These are phyloP conservation scores for Harrya chromipes DNA, from an alignment of 768 basidiomycete genomes.

Conservation along the genomic window DNA sequence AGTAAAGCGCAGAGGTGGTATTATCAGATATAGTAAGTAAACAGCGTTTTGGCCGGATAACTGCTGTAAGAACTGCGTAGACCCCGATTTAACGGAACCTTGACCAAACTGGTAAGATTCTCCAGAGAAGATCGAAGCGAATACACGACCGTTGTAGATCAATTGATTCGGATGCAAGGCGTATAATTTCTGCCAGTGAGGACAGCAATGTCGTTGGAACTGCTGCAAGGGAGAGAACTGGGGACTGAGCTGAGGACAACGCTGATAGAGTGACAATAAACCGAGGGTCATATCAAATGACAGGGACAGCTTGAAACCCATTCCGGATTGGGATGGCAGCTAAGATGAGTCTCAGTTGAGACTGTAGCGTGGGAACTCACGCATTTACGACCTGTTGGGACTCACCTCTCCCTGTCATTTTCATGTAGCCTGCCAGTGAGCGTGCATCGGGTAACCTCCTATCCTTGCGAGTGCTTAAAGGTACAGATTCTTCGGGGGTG, in stretches of 20 bases:
- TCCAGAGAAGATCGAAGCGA: slow-evolving; percentile 73
- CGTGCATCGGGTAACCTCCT: too few species aligned
- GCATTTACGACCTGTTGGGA: too few species aligned
- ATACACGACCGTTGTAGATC: slow-evolving; percentile 41
- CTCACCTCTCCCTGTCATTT: too few species aligned
- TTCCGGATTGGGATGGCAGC: slow-evolving; percentile 51
- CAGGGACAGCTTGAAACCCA: slow-evolving; percentile 69
- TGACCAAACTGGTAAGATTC: slow-evolving; percentile 68
- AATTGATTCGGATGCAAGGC: slow-evolving; percentile 59
- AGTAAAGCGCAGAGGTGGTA: slow-evolving; percentile 18
- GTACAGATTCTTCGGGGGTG: too few species aligned
- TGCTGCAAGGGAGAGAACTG: slow-evolving; percentile 56
- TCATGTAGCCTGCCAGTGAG: too few species aligned
- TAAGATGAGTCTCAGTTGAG: slow-evolving; percentile 15
- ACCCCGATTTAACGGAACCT: slow-evolving; percentile 47
- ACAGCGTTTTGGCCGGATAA: slow-evolving; percentile 44
- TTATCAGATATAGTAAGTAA: slow-evolving; percentile 33
- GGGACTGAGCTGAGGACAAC: neutral
- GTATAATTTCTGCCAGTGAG: slow-evolving; percentile 54
- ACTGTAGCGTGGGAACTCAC: too few species aligned
- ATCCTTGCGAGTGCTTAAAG: too few species aligned
- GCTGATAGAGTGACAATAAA: slow-evolving; percentile 31
- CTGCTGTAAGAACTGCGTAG: slow-evolving; percentile 46
- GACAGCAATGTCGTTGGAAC: slow-evolving; percentile 43
- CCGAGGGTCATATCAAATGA: slow-evolving; percentile 86